These are phyloP conservation scores for Epichloe amarillans DNA, from an alignment of 2,329 filamentous ascomycete genomes.

Conservation along the genomic window DNA sequence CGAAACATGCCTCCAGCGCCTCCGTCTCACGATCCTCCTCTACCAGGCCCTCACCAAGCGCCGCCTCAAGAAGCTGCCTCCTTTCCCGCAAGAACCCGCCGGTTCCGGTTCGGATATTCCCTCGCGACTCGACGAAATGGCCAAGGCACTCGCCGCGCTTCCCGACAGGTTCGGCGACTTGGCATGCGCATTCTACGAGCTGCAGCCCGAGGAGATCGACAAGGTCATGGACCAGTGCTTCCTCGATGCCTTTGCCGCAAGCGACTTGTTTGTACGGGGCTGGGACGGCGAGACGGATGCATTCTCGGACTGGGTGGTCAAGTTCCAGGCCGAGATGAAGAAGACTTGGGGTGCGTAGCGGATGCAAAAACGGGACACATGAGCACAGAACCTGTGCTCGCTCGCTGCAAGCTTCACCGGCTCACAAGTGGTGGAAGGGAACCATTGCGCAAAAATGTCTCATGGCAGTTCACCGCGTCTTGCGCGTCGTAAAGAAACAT, in stretches of 20 bases:
- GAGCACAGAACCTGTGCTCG: too few relatives aligned
- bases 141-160: slow-evolving; percentile 42
- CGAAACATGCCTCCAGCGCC: slow-evolving; percentile 46
- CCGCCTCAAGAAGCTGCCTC: slow-evolving; percentile 46
- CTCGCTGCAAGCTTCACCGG: too few relatives aligned
- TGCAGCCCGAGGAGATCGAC: slow-evolving; percentile 47
- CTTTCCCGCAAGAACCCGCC: slow-evolving; percentile 19
- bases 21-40: slow-evolving; percentile 54
- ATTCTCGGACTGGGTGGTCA: slow-evolving; percentile 63
- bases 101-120: slow-evolving; percentile 17
- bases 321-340: slow-evolving; percentile 40
- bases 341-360: slow-evolving; percentile 15
- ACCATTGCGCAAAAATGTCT: too few relatives aligned
- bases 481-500: background rate
- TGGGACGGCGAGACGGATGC: slow-evolving; percentile 60
- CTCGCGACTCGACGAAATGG: slow-evolving; percentile 39
- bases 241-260: slow-evolving; percentile 41
- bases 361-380: too few relatives aligned
- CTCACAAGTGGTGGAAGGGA: too few relatives aligned
- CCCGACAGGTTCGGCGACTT: slow-evolving; percentile 59
- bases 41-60: slow-evolving; percentile 59
- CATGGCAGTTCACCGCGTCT: too few relatives aligned
- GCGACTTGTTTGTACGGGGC: slow-evolving; percentile 39
- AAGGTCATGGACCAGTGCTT: slow-evolving; percentile 45
- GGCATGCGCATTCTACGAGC: slow-evolving; percentile 58